Evolutionary conservation across 208 protist genomes (phyloP).

Genomic region (Vickermania spadyakhi): DNA sequence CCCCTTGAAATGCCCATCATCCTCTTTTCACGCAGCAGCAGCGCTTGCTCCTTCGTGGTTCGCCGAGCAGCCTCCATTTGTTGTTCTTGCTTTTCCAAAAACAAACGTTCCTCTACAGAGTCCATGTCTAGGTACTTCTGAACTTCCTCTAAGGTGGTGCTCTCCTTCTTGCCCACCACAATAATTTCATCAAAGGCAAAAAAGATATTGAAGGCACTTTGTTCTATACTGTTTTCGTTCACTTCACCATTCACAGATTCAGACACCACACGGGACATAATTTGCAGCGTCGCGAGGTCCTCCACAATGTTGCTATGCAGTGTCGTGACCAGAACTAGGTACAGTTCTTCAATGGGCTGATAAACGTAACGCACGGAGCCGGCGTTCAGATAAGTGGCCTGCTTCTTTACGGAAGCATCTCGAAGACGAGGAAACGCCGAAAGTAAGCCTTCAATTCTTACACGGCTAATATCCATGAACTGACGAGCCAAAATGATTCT

Average conservation of each 20-base stretch:
- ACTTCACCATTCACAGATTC: slow-evolving; percentile 76
- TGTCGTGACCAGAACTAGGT: slow-evolving; percentile 92
- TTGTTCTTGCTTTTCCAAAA: slow-evolving; percentile 64
- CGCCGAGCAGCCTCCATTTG: slow-evolving; percentile 90
- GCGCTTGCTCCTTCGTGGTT: slow-evolving; percentile 75
- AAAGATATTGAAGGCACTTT: slow-evolving; percentile 90
- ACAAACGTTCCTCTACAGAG: slow-evolving; percentile 92
- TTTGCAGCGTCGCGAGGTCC: slow-evolving; percentile 94
- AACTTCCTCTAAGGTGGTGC: slow-evolving; percentile 91
- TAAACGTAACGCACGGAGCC: slow-evolving; percentile 96
- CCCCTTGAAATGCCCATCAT: slow-evolving; percentile 23
- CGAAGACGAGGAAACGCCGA: slow-evolving; percentile 97
- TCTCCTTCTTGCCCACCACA: slow-evolving; percentile 91
- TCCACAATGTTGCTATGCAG: slow-evolving; percentile 97
- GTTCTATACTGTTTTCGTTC: slow-evolving; percentile 36
- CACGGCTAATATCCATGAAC: slow-evolving; percentile 94
- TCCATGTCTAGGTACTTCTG: slow-evolving; percentile 96
- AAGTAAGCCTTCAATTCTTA: slow-evolving; percentile 95
- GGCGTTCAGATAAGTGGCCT: slow-evolving; percentile 97
- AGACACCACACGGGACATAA: slow-evolving; percentile 86
- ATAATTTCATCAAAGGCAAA: slow-evolving; percentile 98
- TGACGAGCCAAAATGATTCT: slow-evolving; percentile 91
- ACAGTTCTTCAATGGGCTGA: slow-evolving; percentile 94
- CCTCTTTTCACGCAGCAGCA: slow-evolving; percentile 64
- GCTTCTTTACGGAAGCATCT: slow-evolving; percentile 66